phyloP scores from a whole-genome alignment of 208 protist species.

The Herpetomonas muscarum region DNA sequence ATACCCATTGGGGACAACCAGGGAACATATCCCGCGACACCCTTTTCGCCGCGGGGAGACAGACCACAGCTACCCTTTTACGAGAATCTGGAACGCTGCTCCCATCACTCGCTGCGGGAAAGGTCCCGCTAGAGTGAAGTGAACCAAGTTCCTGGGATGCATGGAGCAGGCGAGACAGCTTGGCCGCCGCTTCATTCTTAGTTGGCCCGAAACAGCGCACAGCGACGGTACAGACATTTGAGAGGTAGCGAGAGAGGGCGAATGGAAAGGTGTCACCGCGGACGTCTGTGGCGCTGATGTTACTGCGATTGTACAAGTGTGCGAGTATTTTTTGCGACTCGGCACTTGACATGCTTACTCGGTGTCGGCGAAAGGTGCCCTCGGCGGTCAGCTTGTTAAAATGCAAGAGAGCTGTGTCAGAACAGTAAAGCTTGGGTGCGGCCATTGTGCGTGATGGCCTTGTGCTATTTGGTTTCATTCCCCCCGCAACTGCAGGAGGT shows the following conservation, averaged over 20 bases:
- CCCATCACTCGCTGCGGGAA: too few relatives aligned
- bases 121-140: too few relatives aligned
- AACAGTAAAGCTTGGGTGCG: too few relatives aligned
- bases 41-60: not conserved
- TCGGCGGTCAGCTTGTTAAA: too few relatives aligned
- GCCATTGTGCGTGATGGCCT: too few relatives aligned
- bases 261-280: conserved; percentile 8
- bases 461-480: too few relatives aligned
- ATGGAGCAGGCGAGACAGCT: not conserved
- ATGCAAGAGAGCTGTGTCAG: too few relatives aligned
- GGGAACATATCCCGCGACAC: not conserved
- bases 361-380: too few relatives aligned
- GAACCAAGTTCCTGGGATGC: not conserved
- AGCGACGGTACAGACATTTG: conserved; percentile 4
- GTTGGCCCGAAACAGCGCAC: conserved; percentile 9
- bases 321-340: not conserved
- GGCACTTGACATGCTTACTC: too few relatives aligned
- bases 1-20: not conserved
- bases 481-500: too few relatives aligned
- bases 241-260: conserved; percentile 13
- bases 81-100: too few relatives aligned
- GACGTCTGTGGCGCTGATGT: not conserved
- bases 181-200: not conserved
- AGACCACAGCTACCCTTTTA: too few relatives aligned
- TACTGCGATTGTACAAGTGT: not conserved